Base-by-base conservation (phyloP, 202 grass and related monocot species). In the Zoysia matrella region DNA sequence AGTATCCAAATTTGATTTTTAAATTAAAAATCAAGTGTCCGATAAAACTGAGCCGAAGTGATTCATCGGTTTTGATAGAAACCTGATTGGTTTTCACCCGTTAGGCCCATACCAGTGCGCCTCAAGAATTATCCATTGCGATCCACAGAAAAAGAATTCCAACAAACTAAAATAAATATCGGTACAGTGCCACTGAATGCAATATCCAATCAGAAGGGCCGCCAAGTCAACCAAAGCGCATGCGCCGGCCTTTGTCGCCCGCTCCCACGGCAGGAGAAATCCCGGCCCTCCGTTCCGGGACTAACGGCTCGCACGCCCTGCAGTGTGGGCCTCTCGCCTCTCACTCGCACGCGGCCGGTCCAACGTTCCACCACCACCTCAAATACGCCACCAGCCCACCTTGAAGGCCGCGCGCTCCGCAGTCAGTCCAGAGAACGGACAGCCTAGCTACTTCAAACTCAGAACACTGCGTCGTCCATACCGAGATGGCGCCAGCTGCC, bases 401-500 rank as follows among this genome's bases (percentile, higher is more conserved):
- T 54, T 42, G 18, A 72, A 43, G n/a, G 61, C 81, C 44, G 4
- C 43, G 48, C 46, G 22, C 18, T 2, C 52, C 61, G 12, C 75
- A 4, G 4, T 46, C 64, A 56, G 51, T 15, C 39, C 75, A 66
- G 14, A 39, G 3, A 13, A 13, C 44, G 10, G 41, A 6, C 65
- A 46, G 2, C 40, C 52, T 15, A 22, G 46, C 22, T 22, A 22
- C 22, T 22, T 22, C 22, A 22, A 66, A 16, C 47, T 42, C 61
- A 0, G 43, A 58, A 69, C 52, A 70, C 7, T 62, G 69, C 80
- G 52, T 60, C 85, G 41, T 4, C 77, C 74, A 64, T 48, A 45
- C 53, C 56, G 83, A 81, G 75, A 89, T 85, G 87, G 41, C 83
- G 16, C 14, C 67, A 61, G 58, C 58, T 36, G 18, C 46, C 7